Evolutionary conservation across 2,329 filamentous ascomycete species (phyloP).

Genomic region (Fusarium transvaalense): DNA sequence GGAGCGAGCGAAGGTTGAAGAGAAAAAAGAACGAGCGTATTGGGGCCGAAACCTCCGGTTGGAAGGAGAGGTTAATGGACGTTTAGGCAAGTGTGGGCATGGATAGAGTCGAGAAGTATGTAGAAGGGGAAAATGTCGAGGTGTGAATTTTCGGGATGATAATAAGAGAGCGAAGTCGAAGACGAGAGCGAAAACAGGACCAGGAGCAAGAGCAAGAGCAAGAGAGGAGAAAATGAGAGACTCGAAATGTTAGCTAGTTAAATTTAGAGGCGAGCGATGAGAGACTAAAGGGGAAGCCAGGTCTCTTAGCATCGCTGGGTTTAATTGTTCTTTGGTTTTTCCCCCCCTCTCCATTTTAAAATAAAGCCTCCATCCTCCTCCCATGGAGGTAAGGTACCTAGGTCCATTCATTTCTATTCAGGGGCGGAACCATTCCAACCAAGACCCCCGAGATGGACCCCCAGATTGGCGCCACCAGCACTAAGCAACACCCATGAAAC

Average conservation of each 20-base stretch:
- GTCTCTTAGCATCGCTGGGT: constrained; percentile 41
- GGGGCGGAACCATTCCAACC: constrained; percentile 50
- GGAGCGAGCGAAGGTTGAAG: constrained; percentile 44
- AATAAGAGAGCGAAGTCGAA: constrained; percentile 26
- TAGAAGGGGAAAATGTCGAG: constrained; percentile 2
- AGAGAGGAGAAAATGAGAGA: constrained; percentile 25
- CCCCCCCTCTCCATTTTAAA: constrained; percentile 44
- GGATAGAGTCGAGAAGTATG: constrained; percentile 6
- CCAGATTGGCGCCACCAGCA: constrained; percentile 51
- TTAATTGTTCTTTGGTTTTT: constrained; percentile 49
- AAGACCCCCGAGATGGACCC: constrained; percentile 44
- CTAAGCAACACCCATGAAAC: constrained; percentile 43
- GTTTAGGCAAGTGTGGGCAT: constrained; percentile 21
- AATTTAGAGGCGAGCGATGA: constrained; percentile 26
- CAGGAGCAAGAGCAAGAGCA: constrained; percentile 4
- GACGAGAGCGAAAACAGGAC: constrained; percentile 7
- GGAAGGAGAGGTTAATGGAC: constrained; percentile 12
- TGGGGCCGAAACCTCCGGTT: constrained; percentile 46
- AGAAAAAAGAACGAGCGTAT: constrained; percentile 49
- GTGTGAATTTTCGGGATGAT: constrained; percentile 10
- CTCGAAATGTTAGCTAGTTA: constrained; percentile 23
- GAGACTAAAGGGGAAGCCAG: constrained; percentile 43
- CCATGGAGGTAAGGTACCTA: neutral
- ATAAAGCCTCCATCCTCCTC: constrained; percentile 47
- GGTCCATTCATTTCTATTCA: constrained; percentile 39